Percentiles rank a stretch among this genome's conserved stretches.
Evolutionary conservation across 305 asterid species (phyloP).

Genomic region (Caryopteris hybrid): DNA sequence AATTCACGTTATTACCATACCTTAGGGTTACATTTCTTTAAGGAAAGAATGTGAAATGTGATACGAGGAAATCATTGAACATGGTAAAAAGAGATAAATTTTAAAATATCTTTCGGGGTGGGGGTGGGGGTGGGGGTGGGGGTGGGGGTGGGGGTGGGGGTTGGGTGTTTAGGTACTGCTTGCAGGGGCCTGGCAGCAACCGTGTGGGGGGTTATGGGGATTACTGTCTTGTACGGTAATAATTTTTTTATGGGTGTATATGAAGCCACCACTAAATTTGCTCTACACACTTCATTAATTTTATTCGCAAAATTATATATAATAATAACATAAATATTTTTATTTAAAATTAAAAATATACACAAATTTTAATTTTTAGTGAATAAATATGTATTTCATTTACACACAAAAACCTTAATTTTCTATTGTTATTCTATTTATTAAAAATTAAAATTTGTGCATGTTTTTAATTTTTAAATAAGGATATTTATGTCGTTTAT

Average conservation of each 20-base stretch:
- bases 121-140: background rate
- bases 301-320: no score
- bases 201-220: slow-evolving; percentile 30
- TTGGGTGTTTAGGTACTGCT: background rate
- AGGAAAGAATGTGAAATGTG: slow-evolving; percentile 7
- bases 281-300: no score
- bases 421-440: no score
- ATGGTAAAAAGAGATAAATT: background rate
- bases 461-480: no score
- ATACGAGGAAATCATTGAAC: slow-evolving; percentile 22
- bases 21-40: background rate
- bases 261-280: no score
- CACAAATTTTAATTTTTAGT: no score
- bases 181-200: slow-evolving; percentile 15
- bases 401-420: no score
- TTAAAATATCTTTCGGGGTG: slow-evolving; percentile 5
- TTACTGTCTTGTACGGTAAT: slow-evolving; percentile 29
- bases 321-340: no score
- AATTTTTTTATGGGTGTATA: background rate
- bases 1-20: background rate
- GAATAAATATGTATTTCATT: no score
- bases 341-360: no score
- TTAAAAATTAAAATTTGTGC: no score
- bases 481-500: no score
- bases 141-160: background rate